Conservation (phyloP, 345 rosid species). For the Eucalyptus tenuipes region DNA sequence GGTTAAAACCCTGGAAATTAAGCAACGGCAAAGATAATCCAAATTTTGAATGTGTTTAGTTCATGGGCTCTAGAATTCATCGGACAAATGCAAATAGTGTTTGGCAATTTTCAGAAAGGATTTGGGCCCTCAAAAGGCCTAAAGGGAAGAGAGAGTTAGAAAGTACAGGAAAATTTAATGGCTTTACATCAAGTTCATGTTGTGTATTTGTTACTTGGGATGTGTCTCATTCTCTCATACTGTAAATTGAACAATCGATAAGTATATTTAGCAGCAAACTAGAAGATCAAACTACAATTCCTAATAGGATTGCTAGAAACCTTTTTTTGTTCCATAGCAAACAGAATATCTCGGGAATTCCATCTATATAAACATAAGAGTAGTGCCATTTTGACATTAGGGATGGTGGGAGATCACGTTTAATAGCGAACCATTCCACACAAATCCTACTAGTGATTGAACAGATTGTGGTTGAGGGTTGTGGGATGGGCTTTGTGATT, state of each 20-base stretch:
- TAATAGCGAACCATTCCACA: accelerated
- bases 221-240: neutral
- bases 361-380: neutral
- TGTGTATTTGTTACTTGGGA: neutral
- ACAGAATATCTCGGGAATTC: neutral
- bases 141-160: no score
- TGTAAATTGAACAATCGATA: neutral
- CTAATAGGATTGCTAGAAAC: neutral
- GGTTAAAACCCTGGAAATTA: neutral
- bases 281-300: neutral
- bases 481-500: accelerated
- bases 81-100: no score
- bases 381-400: accelerated
- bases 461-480: accelerated
- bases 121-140: no score
- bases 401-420: accelerated
- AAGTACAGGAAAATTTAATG: accelerated
- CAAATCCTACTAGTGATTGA: neutral
- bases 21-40: neutral
- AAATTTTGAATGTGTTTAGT: accelerated
- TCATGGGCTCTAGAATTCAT: no score
- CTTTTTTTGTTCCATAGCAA: neutral
- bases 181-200: neutral
- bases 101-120: no score
- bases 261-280: neutral